phyloP scores from a whole-genome alignment of 2,329 filamentous ascomycete genomes.

The Chaetomium strumarium region DNA sequence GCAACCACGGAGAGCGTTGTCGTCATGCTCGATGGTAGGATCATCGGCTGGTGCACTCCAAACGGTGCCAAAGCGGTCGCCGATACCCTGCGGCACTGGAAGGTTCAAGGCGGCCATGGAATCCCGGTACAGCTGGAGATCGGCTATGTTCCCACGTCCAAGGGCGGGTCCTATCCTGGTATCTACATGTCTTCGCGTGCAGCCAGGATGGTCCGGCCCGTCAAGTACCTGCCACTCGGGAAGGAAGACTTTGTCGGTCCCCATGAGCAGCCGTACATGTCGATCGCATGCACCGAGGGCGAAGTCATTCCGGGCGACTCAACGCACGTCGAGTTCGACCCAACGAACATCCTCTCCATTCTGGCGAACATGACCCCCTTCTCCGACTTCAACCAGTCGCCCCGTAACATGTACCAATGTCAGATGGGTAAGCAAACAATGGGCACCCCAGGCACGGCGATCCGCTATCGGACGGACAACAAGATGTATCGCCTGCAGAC shows the following conservation, averaged over 20 bases:
- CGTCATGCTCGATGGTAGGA: conserved; percentile 82
- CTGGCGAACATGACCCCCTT: conserved; percentile 98
- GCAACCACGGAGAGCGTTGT: conserved; percentile 78
- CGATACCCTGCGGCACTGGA: conserved; percentile 89
- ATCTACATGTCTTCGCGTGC: conserved; percentile 87
- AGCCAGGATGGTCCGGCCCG: conserved; percentile 81
- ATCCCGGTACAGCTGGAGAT: conserved; percentile 84
- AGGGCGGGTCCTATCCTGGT: conserved; percentile 91
- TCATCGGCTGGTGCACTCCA: conserved; percentile 85
- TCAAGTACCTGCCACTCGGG: conserved; percentile 84
- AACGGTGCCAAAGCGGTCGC: conserved; percentile 75
- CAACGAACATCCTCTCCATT: conserved; percentile 95
- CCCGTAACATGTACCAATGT: conserved; percentile 98
- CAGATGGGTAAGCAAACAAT: conserved; percentile 99
- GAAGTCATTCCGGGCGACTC: conserved; percentile 85
- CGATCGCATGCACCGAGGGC: conserved; percentile 82
- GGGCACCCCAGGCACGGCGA: conserved; percentile 86
- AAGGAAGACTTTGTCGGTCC: conserved; percentile 85
- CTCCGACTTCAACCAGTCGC: conserved; percentile 97
- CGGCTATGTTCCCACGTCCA: conserved; percentile 81
- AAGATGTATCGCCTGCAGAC: conserved; percentile 94
- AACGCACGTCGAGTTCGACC: conserved; percentile 88
- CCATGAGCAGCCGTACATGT: conserved; percentile 97
- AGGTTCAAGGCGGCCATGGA: conserved; percentile 77
- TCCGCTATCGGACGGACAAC: conserved; percentile 89